Base-by-base conservation (phyloP, 257 asterid genomes). In the Solanum peruvianum region DNA sequence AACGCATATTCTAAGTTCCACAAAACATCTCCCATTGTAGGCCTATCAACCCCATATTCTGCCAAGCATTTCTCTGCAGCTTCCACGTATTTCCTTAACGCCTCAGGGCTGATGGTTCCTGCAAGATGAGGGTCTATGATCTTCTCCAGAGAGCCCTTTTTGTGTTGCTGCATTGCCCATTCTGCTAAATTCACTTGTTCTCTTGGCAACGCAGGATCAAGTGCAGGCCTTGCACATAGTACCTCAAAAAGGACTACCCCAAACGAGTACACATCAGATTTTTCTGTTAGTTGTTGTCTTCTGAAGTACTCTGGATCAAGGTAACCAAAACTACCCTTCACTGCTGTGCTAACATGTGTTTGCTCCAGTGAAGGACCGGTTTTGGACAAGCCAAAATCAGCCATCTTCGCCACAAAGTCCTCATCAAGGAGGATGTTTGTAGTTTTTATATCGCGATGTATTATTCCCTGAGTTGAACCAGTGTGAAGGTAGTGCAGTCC, bases 401-500 rank as follows among this genome's bases (percentile, higher is more conserved):
- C 93, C 4, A 97, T 98, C 85, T 97, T 97, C 0, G 99, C 92
- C 0, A 91, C 90, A 3, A 94, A 93, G 66, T 86, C 91, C 45
- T 95, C 99, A 69, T 95, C 99, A 5, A 97, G 89, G 47, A 97
- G 98, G 56, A 95, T 94, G 89, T 97, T 95, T 3, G 98, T 95
- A 2, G 99, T 97, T 82, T 97, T 97, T 21, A 95, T 98, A 31
- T 97, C 99, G 0, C 99, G 94, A 42, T 97, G 99, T 35, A 97
- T 97, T 27, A 95, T 91, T 20, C 98, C 98, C 39, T 94, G 98
- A 9, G 99, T 89, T 11, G 99, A 93, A 2, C 99, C 99, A 0
- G 98, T 97, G 92, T 97, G 98, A 88, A 97, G 98, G 56, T 97
- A 94, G 82, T 97, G 99, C 80, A 97, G 80, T n/a, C 99, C 99